These are phyloP conservation scores for Pestalotiopsis sp. DNA, from an alignment of 2,329 filamentous ascomycete species.

Conservation along the genomic window DNA sequence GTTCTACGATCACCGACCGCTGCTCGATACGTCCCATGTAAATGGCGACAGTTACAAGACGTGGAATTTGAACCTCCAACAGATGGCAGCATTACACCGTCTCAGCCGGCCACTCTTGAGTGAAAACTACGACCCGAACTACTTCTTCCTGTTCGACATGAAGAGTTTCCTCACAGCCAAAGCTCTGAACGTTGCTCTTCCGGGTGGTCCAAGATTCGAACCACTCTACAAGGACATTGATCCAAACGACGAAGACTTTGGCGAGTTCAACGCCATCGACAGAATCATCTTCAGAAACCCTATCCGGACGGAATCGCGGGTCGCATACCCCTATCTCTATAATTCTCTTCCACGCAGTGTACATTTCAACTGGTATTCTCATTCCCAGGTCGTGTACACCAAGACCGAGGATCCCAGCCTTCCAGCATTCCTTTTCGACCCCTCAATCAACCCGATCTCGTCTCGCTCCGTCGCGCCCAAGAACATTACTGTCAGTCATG, in stretches of 20 bases:
- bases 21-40: constrained; percentile 89
- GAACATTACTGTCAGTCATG: constrained; percentile 88
- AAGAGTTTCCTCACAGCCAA: constrained; percentile 96
- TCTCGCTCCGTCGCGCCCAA: constrained; percentile 91
- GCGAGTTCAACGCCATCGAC: constrained; percentile 99
- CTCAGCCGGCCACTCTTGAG: constrained; percentile 88
- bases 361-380: constrained; percentile 88
- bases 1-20: constrained; percentile 94
- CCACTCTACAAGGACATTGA: constrained; percentile 98
- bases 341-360: constrained; percentile 96
- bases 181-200: constrained; percentile 93
- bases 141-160: constrained; percentile 95
- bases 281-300: constrained; percentile 97
- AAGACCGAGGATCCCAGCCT: constrained; percentile 85
- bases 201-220: constrained; percentile 96
- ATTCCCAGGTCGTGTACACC: constrained; percentile 91
- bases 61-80: constrained; percentile 90
- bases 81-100: constrained; percentile 95
- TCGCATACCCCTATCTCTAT: constrained; percentile 93
- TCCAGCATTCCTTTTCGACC: constrained; percentile 96
- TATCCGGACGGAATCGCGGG: constrained; percentile 92
- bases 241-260: constrained; percentile 98
- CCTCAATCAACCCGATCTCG: constrained; percentile 96
- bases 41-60: constrained; percentile 96
- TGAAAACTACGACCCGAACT: constrained; percentile 93